These are phyloP conservation scores for Gnetum montanum DNA, from an alignment of 75 land plant species.

Conservation along the genomic window DNA sequence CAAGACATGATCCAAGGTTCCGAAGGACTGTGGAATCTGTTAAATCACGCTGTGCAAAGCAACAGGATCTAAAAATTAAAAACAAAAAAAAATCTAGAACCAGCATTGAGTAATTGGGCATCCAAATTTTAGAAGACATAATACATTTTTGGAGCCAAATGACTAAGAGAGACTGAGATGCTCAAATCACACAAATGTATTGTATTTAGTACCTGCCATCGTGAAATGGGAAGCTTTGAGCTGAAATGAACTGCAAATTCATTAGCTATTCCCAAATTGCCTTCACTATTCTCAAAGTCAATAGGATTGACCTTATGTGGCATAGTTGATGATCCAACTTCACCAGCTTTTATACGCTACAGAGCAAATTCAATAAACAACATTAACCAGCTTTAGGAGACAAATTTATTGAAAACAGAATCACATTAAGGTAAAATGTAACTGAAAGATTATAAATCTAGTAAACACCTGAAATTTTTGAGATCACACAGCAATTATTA, in stretches of 20 bases:
- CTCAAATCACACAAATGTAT: too few relatives aligned
- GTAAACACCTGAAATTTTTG: not conserved
- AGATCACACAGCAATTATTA: too few relatives aligned
- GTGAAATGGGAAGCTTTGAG: conserved; percentile 71
- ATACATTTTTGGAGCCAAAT: not conserved
- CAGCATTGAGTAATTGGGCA: not conserved
- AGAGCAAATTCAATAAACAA: not conserved
- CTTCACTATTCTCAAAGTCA: conserved; percentile 98
- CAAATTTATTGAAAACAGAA: not conserved
- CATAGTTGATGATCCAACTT: conserved; percentile 96
- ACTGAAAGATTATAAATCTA: not conserved
- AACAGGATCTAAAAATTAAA: conserved; percentile 10
- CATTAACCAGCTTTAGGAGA: not conserved
- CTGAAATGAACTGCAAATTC: conserved; percentile 43
- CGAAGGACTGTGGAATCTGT: conserved; percentile 96
- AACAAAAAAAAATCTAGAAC: not conserved
- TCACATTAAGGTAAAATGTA: not conserved
- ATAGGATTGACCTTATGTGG: conserved; percentile 99
- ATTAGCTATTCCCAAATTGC: conserved; percentile 78
- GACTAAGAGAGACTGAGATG: too few relatives aligned
- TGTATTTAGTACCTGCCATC: conserved; percentile 88
- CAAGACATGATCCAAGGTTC: conserved; percentile 70
- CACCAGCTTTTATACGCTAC: conserved; percentile 82
- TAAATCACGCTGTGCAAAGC: conserved; percentile 86
- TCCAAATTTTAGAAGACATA: not conserved